Evolutionary conservation across 768 basidiomycete species (phyloP).

Genomic region (Kondoa subrosea): DNA sequence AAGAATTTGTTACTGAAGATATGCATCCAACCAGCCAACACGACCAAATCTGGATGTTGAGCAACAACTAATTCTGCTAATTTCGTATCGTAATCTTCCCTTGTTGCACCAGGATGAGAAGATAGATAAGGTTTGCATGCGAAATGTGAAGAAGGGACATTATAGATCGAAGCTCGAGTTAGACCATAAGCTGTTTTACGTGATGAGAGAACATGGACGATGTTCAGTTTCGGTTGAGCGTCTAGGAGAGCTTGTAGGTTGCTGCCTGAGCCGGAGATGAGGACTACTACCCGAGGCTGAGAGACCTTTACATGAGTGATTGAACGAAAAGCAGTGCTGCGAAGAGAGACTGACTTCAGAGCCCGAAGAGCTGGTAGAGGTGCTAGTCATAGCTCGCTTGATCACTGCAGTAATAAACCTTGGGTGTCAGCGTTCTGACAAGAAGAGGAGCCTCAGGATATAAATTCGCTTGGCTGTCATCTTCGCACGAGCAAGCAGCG

Average conservation of each 20-base stretch:
- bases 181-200: constrained; percentile 81
- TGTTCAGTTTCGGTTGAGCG: constrained; percentile 46
- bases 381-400: too few relatives aligned
- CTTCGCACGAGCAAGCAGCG: too few relatives aligned
- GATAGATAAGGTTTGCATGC: constrained; percentile 72
- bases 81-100: constrained; percentile 75
- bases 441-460: too few relatives aligned
- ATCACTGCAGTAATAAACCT: too few relatives aligned
- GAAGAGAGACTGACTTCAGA: too few relatives aligned
- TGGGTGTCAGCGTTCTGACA: too few relatives aligned
- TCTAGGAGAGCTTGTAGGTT: constrained; percentile 95
- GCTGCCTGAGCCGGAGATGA: constrained; percentile 66
- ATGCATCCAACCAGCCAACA: constrained; percentile 99
- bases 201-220: constrained; percentile 76
- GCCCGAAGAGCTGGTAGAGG: too few relatives aligned
- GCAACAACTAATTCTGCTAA: constrained; percentile 44
- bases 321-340: too few relatives aligned
- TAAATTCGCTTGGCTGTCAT: too few relatives aligned
- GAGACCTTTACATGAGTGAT: too few relatives aligned
- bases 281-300: constrained; percentile 36
- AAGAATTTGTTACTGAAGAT: constrained; percentile 71
- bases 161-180: constrained; percentile 50
- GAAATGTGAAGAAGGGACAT: constrained; percentile 61
- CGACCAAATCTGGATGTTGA: constrained; percentile 55
- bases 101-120: constrained; percentile 50